Evolutionary conservation across 2,329 filamentous ascomycete genomes (phyloP).

Genomic region (Ceratocystis cacaofunesta): DNA sequence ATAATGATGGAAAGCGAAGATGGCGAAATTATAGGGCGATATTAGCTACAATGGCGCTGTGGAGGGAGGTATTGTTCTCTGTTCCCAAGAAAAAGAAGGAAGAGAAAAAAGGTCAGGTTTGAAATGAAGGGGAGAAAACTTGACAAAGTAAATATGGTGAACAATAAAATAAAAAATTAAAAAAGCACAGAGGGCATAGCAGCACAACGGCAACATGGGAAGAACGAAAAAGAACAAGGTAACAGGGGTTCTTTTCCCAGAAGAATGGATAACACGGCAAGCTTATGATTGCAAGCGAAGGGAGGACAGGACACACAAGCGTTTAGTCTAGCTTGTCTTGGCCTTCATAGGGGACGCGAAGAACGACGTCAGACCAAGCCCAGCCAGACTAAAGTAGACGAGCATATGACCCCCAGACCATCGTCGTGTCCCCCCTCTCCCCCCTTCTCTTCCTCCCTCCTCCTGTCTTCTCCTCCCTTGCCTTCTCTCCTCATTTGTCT

Average conservation of each 20-base stretch:
- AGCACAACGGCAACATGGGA: neutral
- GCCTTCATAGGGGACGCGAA: neutral
- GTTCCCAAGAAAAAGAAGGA: neutral
- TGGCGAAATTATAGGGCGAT: no score
- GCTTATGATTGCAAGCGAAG: neutral
- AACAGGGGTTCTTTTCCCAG: neutral
- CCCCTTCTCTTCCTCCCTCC: neutral
- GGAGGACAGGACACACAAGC: neutral
- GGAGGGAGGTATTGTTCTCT: no score
- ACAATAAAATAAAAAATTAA: conserved; percentile 2
- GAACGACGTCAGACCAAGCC: neutral
- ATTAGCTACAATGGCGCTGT: no score
- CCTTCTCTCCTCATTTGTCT: no score
- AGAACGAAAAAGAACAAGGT: conserved; percentile 9
- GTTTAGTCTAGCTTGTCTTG: no score
- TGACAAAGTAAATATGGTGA: neutral
- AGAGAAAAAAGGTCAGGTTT: neutral
- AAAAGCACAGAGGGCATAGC: neutral
- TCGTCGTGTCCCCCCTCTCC: neutral
- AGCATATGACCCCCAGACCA: neutral
- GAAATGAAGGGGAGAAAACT: neutral
- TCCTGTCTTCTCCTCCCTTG: no score
- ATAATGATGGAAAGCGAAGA: neutral
- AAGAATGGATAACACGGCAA: neutral
- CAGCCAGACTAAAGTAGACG: neutral